A percentile compares a stretch with the other conserved stretches of the same genome.
Evolutionary conservation across 1,284 basidiomycete species (phyloP).

Genomic region (Megacollybia platyphylla): DNA sequence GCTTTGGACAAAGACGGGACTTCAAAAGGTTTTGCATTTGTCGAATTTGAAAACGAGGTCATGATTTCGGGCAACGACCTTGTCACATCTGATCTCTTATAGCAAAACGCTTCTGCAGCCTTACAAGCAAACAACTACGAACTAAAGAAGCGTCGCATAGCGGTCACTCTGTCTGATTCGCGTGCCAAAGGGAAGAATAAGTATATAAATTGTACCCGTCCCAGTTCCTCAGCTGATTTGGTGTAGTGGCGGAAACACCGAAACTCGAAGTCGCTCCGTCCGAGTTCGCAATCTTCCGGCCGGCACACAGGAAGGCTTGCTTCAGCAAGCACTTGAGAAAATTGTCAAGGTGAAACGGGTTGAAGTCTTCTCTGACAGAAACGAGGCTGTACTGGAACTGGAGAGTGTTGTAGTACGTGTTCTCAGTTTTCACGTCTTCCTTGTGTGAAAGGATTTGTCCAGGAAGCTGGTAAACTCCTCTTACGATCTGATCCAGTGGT

Average conservation of each 20-base stretch:
- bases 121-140: conserved; percentile 76
- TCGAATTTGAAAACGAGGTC: conserved; percentile 82
- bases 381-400: conserved; percentile 72
- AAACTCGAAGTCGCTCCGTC: conserved; percentile 56
- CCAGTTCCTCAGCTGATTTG: not conserved
- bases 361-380: conserved; percentile 54
- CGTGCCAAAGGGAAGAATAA: conserved; percentile 46
- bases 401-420: conserved; percentile 49
- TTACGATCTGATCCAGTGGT: conserved; percentile 55
- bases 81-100: conserved; percentile 5
- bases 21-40: conserved; percentile 83
- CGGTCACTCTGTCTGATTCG: conserved; percentile 71
- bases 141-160: conserved; percentile 74
- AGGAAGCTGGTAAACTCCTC: conserved; percentile 75
- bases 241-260: conserved; percentile 26
- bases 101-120: conserved; percentile 65
- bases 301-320: conserved; percentile 64
- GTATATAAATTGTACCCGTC: conserved; percentile 17
- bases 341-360: conserved; percentile 60
- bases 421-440: not conserved
- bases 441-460: conserved; percentile 5
- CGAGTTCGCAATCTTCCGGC: conserved; percentile 66
- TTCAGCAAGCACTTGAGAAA: conserved; percentile 84
- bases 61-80: not conserved
- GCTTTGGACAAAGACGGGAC: conserved; percentile 59